Evolutionary conservation across 2,329 filamentous ascomycete genomes (phyloP), one percentile per base, ranked within the genome.

Genomic region (Mycosphaerella sp.): DNA sequence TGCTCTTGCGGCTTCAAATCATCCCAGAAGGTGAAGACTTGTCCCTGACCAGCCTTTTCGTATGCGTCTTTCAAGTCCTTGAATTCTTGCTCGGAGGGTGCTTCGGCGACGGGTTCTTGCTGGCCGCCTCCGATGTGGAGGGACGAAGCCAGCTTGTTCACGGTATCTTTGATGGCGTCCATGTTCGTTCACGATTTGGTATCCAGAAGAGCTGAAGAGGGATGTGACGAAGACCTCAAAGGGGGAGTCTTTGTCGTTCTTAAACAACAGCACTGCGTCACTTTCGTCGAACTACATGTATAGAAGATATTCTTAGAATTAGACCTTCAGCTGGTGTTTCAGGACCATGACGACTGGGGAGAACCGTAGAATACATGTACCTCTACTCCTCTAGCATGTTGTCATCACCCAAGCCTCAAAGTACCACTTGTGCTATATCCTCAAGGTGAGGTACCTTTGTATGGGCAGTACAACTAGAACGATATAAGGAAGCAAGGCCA

Each of bases 1-100:
- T 95, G 88, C 59, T 96, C 89, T 46, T 77, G 71, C 14, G 78
- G 72, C 56, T 77, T 76, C 57, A 98, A 84, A 56, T 84, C 79
- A 66, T 96, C 88, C 75, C 87, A 95, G 73, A 90, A 97, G 52
- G 84, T 78, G 66, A 94, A 89, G 58, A 94, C 86, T 59, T 95
- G 89, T 51, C 80, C 85, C 71, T 95, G 89, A 28, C 79, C 80
- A 42, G 86, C 86, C 60, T 83, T 78, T 56, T 79, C 75, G 73
- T 90, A 95, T 68, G 85, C 86, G 58, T 84, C 73, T 70, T 80
- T 81, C 36, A 94, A 79, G 61, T 80, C 71, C 50, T 81, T 75
- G 63, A 89, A 73, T 66, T 87, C 79, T 57, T 87, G 80, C 52
- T 80, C 70, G 34, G 80, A 79, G 53, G 87, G 84, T 61, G 79